Conservation (phyloP, 345 rosid species). For the Populus ilicifolia region DNA sequence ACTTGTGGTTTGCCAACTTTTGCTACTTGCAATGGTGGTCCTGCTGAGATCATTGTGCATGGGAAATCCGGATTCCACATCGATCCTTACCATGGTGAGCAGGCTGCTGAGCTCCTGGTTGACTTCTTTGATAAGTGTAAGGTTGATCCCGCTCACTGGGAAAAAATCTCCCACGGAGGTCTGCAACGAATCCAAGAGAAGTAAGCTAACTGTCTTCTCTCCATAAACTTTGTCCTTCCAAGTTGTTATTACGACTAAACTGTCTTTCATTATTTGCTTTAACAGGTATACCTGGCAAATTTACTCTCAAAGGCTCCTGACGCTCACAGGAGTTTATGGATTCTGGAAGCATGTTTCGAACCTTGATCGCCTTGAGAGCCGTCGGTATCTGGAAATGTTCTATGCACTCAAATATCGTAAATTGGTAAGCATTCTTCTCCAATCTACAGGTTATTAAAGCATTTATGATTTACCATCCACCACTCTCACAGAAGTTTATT, state of each 20-base stretch:
- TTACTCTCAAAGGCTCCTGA: constrained; percentile 77
- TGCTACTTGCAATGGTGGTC: constrained; percentile 89
- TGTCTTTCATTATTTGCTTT: neutral
- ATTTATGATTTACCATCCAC: neutral
- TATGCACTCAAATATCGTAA: constrained; percentile 75
- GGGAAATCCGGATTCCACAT: constrained; percentile 84
- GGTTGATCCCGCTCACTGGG: constrained; percentile 67
- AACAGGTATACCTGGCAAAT: constrained; percentile 86
- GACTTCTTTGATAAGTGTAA: constrained; percentile 71
- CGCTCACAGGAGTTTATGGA: constrained; percentile 82
- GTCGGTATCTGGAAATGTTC: constrained; percentile 92
- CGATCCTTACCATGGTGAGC: constrained; percentile 89
- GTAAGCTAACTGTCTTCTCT: constrained; percentile 29
- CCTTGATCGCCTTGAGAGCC: constrained; percentile 82
- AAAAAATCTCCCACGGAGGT: constrained; percentile 65
- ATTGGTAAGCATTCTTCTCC: constrained; percentile 42
- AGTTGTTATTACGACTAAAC: neutral
- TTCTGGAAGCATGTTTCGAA: constrained; percentile 96
- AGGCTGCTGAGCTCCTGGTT: constrained; percentile 65
- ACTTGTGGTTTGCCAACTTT: constrained; percentile 83
- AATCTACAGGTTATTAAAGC: neutral
- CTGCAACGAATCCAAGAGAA: constrained; percentile 82
- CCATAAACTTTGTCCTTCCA: neutral
- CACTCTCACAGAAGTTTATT: neutral
- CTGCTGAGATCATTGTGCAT: constrained; percentile 88